A percentile compares a stretch with the other conserved stretches of the same genome.
Evolutionary conservation across 768 basidiomycete species (phyloP).

Genomic region (Chalciporus sphaerocephalus): DNA sequence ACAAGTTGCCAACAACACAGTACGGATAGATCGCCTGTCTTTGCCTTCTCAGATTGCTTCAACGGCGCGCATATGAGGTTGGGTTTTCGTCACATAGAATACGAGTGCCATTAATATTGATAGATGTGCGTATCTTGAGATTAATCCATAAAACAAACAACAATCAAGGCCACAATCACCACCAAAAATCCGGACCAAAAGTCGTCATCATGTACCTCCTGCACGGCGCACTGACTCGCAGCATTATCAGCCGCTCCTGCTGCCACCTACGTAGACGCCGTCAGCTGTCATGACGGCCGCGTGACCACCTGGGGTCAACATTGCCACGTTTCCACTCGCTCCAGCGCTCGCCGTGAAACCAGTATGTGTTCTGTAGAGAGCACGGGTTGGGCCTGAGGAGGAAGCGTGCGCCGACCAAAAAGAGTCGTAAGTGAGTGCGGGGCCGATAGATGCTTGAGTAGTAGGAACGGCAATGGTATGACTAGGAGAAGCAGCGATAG

Average conservation of each 20-base stretch:
- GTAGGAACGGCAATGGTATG: constrained; percentile 7
- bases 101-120: constrained; percentile 8
- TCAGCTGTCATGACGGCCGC: constrained; percentile 31
- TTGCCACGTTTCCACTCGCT: constrained; percentile 27
- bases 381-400: constrained; percentile 21
- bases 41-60: too few species aligned
- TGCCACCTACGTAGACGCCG: constrained; percentile 30
- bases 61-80: too few species aligned
- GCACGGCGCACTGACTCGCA: background rate
- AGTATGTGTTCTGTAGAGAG: constrained; percentile 29
- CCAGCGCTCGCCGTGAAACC: constrained; percentile 27
- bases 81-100: background rate
- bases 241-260: background rate
- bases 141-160: constrained; percentile 22
- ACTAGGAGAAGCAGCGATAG: background rate
- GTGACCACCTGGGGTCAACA: constrained; percentile 31
- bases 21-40: too few species aligned
- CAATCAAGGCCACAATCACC: background rate
- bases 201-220: background rate
- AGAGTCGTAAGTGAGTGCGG: constrained; percentile 53
- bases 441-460: constrained; percentile 8
- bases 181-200: background rate
- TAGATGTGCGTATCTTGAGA: constrained; percentile 23
- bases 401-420: constrained; percentile 57
- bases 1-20: too few species aligned